These are phyloP conservation scores for Boletus barrowsii DNA, from an alignment of 768 basidiomycete genomes.

Conservation along the genomic window DNA sequence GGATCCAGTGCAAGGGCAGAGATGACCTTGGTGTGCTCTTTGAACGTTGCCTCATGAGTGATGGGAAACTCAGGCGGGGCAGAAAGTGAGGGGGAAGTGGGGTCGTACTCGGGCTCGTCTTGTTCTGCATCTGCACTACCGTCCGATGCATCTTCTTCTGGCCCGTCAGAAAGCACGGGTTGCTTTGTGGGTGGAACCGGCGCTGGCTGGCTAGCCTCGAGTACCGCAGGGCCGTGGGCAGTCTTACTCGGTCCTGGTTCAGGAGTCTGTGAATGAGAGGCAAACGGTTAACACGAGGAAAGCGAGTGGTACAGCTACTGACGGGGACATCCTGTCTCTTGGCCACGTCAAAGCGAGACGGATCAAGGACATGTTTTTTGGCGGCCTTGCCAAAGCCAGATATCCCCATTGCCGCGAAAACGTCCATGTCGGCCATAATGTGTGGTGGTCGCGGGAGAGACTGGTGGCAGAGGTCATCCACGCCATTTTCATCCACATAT, in stretches of 20 bases:
- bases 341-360: conserved; percentile 75
- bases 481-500: conserved; percentile 6
- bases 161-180: conserved; percentile 7
- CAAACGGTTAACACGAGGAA: conserved; percentile 22
- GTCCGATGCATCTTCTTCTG: conserved; percentile 24
- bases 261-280: conserved; percentile 11
- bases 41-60: conserved; percentile 87
- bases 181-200: background rate
- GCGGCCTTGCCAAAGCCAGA: conserved; percentile 75
- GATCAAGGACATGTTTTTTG: conserved; percentile 66
- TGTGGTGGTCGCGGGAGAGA: conserved; percentile 3
- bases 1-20: conserved; percentile 91
- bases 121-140: conserved; percentile 19
- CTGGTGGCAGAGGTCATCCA: conserved; percentile 19
- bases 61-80: conserved; percentile 65
- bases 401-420: conserved; percentile 83
- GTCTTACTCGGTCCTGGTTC: conserved; percentile 16
- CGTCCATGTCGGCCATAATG: conserved; percentile 59
- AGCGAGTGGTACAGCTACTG: conserved; percentile 10
- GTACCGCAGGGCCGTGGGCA: conserved; percentile 13
- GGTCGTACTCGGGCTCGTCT: conserved; percentile 52
- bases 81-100: conserved; percentile 39
- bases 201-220: conserved; percentile 20
- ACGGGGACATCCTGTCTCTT: conserved; percentile 49
- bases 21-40: conserved; percentile 95